A percentile compares a stretch with the other conserved stretches of the same genome.
Evolutionary conservation across 192 early-diverging fungal species (phyloP).

Genomic region (Umbelopsis vinacea): DNA sequence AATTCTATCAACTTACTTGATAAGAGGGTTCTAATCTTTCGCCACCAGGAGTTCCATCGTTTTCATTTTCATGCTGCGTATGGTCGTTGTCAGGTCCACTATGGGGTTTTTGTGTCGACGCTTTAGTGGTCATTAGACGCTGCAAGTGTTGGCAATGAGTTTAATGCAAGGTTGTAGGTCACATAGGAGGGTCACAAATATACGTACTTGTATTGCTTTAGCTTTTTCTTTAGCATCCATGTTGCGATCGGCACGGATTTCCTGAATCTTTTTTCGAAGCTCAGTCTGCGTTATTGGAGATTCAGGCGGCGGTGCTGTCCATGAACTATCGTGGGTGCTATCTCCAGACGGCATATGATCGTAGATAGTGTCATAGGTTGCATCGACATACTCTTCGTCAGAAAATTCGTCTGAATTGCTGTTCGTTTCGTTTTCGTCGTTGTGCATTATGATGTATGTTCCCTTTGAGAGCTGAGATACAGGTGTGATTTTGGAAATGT

Average conservation of each 20-base stretch:
- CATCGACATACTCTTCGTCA: conserved; percentile 9
- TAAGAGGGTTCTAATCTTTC: conserved; percentile 10
- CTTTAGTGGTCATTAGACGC: background rate
- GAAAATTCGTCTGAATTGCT: conserved; percentile 2
- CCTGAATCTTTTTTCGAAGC: conserved; percentile 67
- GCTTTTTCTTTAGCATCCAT: conserved; percentile 66
- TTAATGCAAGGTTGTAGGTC: background rate
- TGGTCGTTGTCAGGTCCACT: conserved; percentile 58
- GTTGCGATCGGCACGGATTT: conserved; percentile 59
- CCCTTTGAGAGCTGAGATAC: too few species aligned
- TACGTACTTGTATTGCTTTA: conserved; percentile 68
- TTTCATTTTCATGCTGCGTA: conserved; percentile 51
- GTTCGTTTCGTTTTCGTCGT: background rate
- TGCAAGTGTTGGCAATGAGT: background rate
- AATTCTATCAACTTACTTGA: background rate
- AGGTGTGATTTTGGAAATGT: too few species aligned
- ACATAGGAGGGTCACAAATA: background rate
- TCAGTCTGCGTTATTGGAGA: conserved; percentile 25
- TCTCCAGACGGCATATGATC: background rate
- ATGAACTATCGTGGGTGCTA: background rate
- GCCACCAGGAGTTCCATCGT: background rate
- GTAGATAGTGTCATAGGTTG: background rate
- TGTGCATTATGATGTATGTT: too few species aligned
- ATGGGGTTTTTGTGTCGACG: conserved; percentile 32
- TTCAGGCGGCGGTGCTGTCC: background rate